Base-by-base conservation (phyloP, 179 eudicot species). In the Spergularia azorica region DNA sequence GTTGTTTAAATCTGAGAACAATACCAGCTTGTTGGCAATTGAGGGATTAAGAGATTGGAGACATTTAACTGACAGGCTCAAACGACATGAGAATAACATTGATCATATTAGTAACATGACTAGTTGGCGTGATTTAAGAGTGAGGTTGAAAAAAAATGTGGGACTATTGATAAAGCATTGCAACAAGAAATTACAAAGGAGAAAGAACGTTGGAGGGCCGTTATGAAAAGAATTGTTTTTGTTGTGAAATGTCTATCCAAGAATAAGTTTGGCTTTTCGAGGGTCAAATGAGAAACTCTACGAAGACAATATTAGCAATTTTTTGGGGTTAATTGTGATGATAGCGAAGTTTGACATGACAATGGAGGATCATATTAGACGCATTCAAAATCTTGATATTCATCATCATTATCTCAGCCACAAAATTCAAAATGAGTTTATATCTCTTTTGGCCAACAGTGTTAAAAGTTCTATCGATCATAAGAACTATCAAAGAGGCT, bases 341-440 rank as follows among this genome's bases (percentile, higher is more conserved):
- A 36, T 66, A 41, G 70, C 43, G 48, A 50, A 64, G 38, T 26
- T 64, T 11, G 48, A 64, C 38, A 75, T 67, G 16, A 5, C 5
- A 2, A 41, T 41, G 43, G 3, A 41, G 5, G 3, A 41, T 41
- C 43, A 41, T 41, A 41, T 16, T 63, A 16, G 43, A 41, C 5
- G 43, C 5, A 41, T 41, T 81, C 74, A 78, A 83, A 52, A 83
- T 81, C 51, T 2, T 86, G n/a, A 11, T 67, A 39, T 79, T 78
- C 17, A 83, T 79, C 43, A 41, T 2, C 43, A 41, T 41, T 41
- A 41, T 73, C 72, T 82, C 63, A 77, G 79, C 0, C 79, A 74
- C 46, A 77, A 66, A 2, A 83, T 79, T 14, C 88, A 83, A 73
- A 78, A 86, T 68, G 79, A 83, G 5, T 41, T 41, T 2, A 41